These are phyloP conservation scores for Dictyostelium brefeldianum DNA, from an alignment of 78 protist species.

Conservation along the genomic window DNA sequence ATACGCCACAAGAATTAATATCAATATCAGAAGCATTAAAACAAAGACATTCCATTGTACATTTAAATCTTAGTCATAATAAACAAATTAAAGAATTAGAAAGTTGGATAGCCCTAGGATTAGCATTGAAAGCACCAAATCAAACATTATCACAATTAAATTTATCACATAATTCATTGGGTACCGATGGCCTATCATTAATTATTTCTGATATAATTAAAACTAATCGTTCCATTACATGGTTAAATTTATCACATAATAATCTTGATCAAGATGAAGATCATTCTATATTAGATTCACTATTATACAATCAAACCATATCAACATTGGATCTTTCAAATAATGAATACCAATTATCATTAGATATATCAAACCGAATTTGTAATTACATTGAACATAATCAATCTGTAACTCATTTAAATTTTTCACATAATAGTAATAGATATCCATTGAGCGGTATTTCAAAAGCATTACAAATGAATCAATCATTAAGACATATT, in stretches of 20 bases:
- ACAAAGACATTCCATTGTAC: constrained; percentile 27
- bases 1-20: constrained; percentile 27
- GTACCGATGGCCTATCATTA: constrained; percentile 48
- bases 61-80: constrained; percentile 53
- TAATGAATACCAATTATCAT: constrained; percentile 57
- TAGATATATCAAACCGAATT: constrained; percentile 19
- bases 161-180: constrained; percentile 53
- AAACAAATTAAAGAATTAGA: constrained; percentile 62
- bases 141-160: constrained; percentile 47
- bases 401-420: constrained; percentile 1
- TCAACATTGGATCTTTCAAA: constrained; percentile 35
- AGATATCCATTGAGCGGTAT: constrained; percentile 38
- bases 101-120: constrained; percentile 72
- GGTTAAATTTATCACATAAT: constrained; percentile 49
- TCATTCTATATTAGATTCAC: constrained; percentile 49
- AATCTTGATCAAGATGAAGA: constrained; percentile 72
- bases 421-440: constrained; percentile 40
- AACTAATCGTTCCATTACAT: constrained; percentile 18
- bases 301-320: constrained; percentile 54
- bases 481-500: constrained; percentile 12
- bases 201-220: constrained; percentile 61
- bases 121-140: constrained; percentile 25
- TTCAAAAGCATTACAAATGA: not conserved
- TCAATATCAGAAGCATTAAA: constrained; percentile 64
- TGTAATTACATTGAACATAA: constrained; percentile 21